Evolutionary conservation across 2,329 filamentous ascomycete species (phyloP).

Genomic region (Hymenoscyphus fructigenus): DNA sequence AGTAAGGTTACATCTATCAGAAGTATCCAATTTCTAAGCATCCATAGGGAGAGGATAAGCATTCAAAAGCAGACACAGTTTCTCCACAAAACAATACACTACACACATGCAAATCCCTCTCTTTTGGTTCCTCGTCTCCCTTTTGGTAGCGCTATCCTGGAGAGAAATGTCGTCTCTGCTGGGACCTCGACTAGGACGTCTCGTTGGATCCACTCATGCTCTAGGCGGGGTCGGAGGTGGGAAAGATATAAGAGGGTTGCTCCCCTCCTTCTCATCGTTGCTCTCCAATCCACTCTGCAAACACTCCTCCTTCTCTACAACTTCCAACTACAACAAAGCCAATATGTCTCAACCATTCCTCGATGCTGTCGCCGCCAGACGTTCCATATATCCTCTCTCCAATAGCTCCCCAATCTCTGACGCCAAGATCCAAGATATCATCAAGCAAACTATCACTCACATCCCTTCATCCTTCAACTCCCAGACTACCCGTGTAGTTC

Average conservation of each 20-base stretch:
- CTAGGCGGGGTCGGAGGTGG: background rate
- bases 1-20: background rate
- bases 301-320: conserved; percentile 1
- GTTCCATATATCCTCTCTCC: conserved; percentile 66
- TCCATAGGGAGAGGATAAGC: background rate
- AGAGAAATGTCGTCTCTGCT: conserved; percentile 21
- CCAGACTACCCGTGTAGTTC: conserved; percentile 74
- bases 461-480: conserved; percentile 86
- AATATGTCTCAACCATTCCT: conserved; percentile 53
- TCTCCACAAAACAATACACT: background rate
- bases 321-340: conserved; percentile 6
- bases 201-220: background rate
- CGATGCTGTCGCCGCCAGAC: conserved; percentile 61
- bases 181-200: background rate
- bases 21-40: background rate
- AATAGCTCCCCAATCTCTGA: conserved; percentile 60
- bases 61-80: background rate
- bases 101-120: conserved; percentile 21
- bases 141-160: conserved; percentile 16
- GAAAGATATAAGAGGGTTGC: conserved; percentile 8
- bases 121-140: conserved; percentile 15
- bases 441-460: conserved; percentile 62
- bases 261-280: background rate
- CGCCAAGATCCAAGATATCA: conserved; percentile 62
- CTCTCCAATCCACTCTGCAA: conserved; percentile 3